Evolutionary conservation across 345 rosid species (phyloP).

Genomic region (Citrus mangshanensis): DNA sequence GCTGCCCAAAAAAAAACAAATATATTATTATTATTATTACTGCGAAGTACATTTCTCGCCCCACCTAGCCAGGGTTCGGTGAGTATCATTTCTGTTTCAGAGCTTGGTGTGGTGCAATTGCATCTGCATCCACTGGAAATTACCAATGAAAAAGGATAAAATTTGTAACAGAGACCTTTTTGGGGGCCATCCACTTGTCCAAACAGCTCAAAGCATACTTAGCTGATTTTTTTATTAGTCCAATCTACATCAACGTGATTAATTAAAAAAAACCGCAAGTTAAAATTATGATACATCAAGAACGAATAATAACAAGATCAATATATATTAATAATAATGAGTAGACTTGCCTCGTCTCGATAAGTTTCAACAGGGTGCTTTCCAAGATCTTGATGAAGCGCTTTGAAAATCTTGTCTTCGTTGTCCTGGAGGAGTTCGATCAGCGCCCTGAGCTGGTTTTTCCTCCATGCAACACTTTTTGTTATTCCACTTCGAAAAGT

Average conservation of each 20-base stretch:
- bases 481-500: slow-evolving; percentile 60
- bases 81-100: no score
- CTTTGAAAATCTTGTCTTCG: slow-evolving; percentile 43
- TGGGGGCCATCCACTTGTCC: slow-evolving; percentile 76
- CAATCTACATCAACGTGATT: slow-evolving; percentile 36
- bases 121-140: no score
- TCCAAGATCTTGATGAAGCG: slow-evolving; percentile 72
- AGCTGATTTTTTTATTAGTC: slow-evolving; percentile 62
- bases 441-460: slow-evolving; percentile 58
- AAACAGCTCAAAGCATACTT: slow-evolving; percentile 39
- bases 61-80: no score
- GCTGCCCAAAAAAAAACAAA: slow-evolving; percentile 26
- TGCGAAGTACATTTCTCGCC: no score
- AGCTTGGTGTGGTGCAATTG: no score
- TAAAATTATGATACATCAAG: background rate
- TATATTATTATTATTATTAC: no score
- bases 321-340: no score
- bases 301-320: background rate
- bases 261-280: background rate
- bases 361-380: slow-evolving; percentile 74
- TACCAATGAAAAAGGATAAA: no score
- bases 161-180: slow-evolving; percentile 37
- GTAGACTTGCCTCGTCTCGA: slow-evolving; percentile 56
- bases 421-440: slow-evolving; percentile 56
- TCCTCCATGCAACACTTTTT: slow-evolving; percentile 65